Evolutionary conservation across 1,284 basidiomycete genomes (phyloP).

Genomic region (Ustilago sp.): DNA sequence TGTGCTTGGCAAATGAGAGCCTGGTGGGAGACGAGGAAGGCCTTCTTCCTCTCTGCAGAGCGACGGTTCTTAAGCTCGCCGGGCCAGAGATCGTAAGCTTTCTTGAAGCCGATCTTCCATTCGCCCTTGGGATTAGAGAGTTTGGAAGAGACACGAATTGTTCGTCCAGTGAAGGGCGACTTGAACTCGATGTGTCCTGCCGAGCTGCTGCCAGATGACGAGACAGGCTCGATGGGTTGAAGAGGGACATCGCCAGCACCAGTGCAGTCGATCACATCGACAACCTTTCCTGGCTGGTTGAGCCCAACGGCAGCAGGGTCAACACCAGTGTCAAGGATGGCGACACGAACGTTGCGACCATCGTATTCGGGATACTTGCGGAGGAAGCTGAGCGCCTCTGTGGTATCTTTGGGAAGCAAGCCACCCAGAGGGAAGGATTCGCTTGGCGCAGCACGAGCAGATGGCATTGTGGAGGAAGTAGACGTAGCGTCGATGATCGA

Average conservation of each 20-base stretch:
- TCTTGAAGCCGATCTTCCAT: conserved; percentile 69
- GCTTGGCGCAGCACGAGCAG: conserved; percentile 33
- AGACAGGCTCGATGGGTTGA: conserved; percentile 42
- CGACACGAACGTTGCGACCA: conserved; percentile 68
- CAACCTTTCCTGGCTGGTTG: conserved; percentile 65
- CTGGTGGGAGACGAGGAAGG: conserved; percentile 65
- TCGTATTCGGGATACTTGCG: conserved; percentile 67
- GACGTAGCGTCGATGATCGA: conserved; percentile 23
- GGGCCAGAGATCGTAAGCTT: conserved; percentile 69
- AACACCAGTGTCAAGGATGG: conserved; percentile 70
- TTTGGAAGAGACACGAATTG: conserved; percentile 54
- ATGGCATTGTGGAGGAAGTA: conserved; percentile 34
- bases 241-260: conserved; percentile 64
- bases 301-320: conserved; percentile 69
- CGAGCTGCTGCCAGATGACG: conserved; percentile 1
- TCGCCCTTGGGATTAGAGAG: conserved; percentile 64
- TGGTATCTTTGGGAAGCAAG: conserved; percentile 69
- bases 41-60: conserved; percentile 61
- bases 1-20: conserved; percentile 62
- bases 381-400: conserved; percentile 65
- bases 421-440: conserved; percentile 66
- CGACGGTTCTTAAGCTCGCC: conserved; percentile 65
- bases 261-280: conserved; percentile 70
- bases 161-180: conserved; percentile 65
- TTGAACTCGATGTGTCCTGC: conserved; percentile 52